Percentiles rank a stretch among this genome's conserved stretches.
These are phyloP conservation scores for Leccinum incarnatum DNA, from an alignment of 768 basidiomycete genomes.

Conservation along the genomic window DNA sequence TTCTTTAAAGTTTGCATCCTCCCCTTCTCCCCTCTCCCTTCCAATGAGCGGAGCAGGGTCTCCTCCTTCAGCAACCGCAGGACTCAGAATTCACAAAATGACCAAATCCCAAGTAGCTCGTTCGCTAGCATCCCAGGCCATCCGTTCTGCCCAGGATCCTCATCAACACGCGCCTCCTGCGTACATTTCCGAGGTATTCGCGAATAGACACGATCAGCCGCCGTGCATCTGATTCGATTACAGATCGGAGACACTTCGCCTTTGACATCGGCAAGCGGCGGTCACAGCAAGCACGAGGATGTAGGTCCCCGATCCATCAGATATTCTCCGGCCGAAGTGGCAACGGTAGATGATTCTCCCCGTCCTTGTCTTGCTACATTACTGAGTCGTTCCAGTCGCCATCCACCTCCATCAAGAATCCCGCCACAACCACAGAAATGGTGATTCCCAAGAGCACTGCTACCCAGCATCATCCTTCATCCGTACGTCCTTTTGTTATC, in stretches of 20 bases:
- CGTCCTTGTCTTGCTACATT: slow-evolving; percentile 2
- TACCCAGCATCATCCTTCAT: neutral
- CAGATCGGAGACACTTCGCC: slow-evolving; percentile 16
- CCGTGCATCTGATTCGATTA: slow-evolving; percentile 13
- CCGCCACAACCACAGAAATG: slow-evolving; percentile 13
- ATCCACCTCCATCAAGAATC: slow-evolving; percentile 1
- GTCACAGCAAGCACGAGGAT: neutral
- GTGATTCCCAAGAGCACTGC: slow-evolving; percentile 7
- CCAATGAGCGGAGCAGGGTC: slow-evolving; percentile 11
- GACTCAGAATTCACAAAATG: slow-evolving; percentile 14
- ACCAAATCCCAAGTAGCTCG: slow-evolving; percentile 8
- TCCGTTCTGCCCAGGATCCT: slow-evolving; percentile 8
- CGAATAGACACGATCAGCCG: neutral
- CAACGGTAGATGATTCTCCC: slow-evolving; percentile 16
- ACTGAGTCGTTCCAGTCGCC: slow-evolving; percentile 13
- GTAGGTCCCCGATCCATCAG: slow-evolving; percentile 9
- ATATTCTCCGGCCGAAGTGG: slow-evolving; percentile 7
- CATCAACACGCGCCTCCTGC: slow-evolving; percentile 11
- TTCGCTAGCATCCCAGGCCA: slow-evolving; percentile 1
- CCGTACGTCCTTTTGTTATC: slow-evolving; percentile 11
- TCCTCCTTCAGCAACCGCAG: neutral
- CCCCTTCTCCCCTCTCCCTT: neutral
- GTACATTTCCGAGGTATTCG: slow-evolving; percentile 14
- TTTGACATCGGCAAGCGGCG: slow-evolving; percentile 12
- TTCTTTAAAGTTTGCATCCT: neutral